These are phyloP conservation scores for Dictyostelium brefeldianum DNA, from an alignment of 78 protist genomes.

Conservation along the genomic window DNA sequence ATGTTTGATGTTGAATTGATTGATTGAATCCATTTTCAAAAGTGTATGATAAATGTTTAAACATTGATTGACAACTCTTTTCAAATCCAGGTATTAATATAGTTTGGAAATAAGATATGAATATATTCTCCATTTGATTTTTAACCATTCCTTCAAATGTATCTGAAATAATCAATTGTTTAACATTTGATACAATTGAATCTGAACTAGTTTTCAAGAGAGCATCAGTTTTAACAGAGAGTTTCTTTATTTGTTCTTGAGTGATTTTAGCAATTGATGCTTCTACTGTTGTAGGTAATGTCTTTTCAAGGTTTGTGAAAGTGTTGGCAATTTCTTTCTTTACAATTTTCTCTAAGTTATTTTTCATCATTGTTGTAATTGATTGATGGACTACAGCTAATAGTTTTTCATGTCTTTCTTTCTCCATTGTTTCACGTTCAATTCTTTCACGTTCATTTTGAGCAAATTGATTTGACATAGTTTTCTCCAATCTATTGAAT, in stretches of 20 bases:
- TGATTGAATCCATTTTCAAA: conserved; percentile 50
- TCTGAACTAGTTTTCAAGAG: conserved; percentile 34
- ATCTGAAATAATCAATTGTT: neutral
- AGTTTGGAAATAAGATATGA: conserved; percentile 36
- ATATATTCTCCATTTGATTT: conserved; percentile 30
- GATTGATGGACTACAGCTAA: conserved; percentile 7
- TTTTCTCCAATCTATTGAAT: conserved; percentile 34
- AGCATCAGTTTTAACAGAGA: conserved; percentile 21
- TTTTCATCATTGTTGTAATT: conserved; percentile 1
- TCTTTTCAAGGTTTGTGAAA: conserved; percentile 26
- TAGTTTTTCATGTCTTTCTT: conserved; percentile 38
- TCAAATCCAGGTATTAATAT: conserved; percentile 75
- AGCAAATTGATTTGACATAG: conserved; percentile 14
- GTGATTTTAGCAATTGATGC: neutral
- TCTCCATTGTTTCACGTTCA: conserved; percentile 24
- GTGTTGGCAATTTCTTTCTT: conserved; percentile 41
- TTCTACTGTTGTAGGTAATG: conserved; percentile 12
- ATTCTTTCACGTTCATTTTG: conserved; percentile 24
- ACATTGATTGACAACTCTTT: conserved; percentile 57
- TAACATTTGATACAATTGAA: conserved; percentile 3
- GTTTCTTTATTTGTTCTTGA: conserved; percentile 33
- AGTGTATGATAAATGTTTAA: conserved; percentile 23
- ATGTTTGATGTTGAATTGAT: conserved; percentile 35
- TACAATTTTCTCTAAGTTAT: conserved; percentile 43
- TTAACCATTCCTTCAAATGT: conserved; percentile 27